Percentiles rank a stretch among this genome's conserved stretches.
phyloP scores from a whole-genome alignment of 2,329 filamentous ascomycete genomes.

The Diaporthe citrichinensis region DNA sequence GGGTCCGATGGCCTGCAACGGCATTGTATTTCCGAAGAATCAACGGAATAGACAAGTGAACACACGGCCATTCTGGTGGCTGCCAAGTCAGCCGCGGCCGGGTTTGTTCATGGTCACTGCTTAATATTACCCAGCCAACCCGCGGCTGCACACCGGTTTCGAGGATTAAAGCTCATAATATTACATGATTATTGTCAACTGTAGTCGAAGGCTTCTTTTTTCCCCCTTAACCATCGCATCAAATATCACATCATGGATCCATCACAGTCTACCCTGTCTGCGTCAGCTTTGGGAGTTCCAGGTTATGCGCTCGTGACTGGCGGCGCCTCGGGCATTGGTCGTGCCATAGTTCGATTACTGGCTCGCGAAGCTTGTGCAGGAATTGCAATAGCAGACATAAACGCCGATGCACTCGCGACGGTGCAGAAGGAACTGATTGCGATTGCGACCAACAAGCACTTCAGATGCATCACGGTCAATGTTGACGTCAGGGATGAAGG shows the following conservation, averaged over 20 bases:
- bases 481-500: not conserved
- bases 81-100: too few relatives aligned
- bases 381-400: not conserved
- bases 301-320: constrained; percentile 1
- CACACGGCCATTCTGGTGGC: too few relatives aligned
- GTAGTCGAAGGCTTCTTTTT: accelerated
- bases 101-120: not conserved
- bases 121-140: too few relatives aligned
- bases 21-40: not conserved
- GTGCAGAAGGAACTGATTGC: not conserved
- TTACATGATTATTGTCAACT: accelerated
- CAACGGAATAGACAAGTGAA: not conserved
- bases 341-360: not conserved
- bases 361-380: not conserved
- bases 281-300: not conserved
- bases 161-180: not conserved
- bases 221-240: too few relatives aligned
- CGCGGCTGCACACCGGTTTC: too few relatives aligned
- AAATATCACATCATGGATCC: not conserved
- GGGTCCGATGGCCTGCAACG: not conserved
- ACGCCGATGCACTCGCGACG: not conserved
- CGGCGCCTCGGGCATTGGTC: not conserved
- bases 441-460: not conserved
- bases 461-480: not conserved
- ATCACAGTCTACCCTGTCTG: not conserved